These are phyloP conservation scores for Vigna mungo DNA, from an alignment of 306 rosid species.

Conservation along the genomic window DNA sequence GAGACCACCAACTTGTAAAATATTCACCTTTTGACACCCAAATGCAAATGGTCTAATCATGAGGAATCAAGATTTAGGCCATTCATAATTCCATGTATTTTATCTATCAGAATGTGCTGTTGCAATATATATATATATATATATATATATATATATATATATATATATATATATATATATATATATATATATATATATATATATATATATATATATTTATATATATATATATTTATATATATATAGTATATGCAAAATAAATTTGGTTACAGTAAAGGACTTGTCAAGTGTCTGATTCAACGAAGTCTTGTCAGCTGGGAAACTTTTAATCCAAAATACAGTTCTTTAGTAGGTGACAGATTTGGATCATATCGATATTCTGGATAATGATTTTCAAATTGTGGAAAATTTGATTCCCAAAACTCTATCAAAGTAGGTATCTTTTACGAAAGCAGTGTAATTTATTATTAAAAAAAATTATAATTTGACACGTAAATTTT, in stretches of 20 bases:
- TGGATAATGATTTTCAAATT: neutral
- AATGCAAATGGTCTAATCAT: constrained; percentile 3
- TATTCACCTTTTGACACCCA: neutral
- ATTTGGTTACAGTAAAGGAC: neutral
- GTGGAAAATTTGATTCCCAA: neutral
- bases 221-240: too few species aligned
- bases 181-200: neutral
- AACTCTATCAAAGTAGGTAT: neutral
- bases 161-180: too few species aligned
- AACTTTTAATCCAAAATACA: too few species aligned
- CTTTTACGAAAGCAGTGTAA: too few species aligned
- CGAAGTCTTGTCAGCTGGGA: too few species aligned
- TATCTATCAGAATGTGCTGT: constrained; percentile 16
- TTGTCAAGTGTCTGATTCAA: constrained; percentile 1
- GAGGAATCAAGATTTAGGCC: neutral
- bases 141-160: too few species aligned
- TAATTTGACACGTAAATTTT: too few species aligned
- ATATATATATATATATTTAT: too few species aligned
- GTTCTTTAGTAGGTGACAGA: neutral
- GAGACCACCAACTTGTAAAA: constrained; percentile 14
- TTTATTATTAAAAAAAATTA: too few species aligned
- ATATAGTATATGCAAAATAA: constrained; percentile 30
- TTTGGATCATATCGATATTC: constrained; percentile 3
- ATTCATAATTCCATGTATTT: neutral
- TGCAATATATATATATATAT: too few species aligned